phyloP scores from a whole-genome alignment of 495 filamentous ascomycete species.

The Penicillium roqueforti region DNA sequence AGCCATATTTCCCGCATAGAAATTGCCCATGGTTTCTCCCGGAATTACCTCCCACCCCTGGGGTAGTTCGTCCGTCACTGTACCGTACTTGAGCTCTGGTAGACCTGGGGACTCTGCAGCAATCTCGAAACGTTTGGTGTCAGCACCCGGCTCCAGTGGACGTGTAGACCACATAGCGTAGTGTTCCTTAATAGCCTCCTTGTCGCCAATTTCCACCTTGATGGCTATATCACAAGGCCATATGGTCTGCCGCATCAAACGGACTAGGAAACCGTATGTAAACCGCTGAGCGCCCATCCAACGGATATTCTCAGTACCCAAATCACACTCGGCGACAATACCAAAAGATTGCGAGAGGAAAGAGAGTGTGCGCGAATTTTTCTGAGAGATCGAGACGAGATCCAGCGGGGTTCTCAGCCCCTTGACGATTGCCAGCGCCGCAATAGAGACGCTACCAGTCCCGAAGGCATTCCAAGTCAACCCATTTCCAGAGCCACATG shows the following conservation, averaged over 20 bases:
- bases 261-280: slow-evolving; percentile 72
- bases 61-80: slow-evolving; percentile 70
- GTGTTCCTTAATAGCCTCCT: slow-evolving; percentile 67
- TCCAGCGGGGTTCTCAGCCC: slow-evolving; percentile 77
- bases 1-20: slow-evolving; percentile 94
- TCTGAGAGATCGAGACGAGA: slow-evolving; percentile 82
- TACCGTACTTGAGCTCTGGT: slow-evolving; percentile 73
- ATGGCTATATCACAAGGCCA: slow-evolving; percentile 89
- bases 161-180: slow-evolving; percentile 53
- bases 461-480: slow-evolving; percentile 89
- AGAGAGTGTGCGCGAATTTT: slow-evolving; percentile 63
- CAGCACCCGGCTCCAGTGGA: slow-evolving; percentile 18
- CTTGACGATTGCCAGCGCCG: slow-evolving; percentile 80
- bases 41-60: slow-evolving; percentile 67
- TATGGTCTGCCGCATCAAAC: slow-evolving; percentile 64
- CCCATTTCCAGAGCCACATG: slow-evolving; percentile 90
- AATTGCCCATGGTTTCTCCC: slow-evolving; percentile 77
- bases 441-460: slow-evolving; percentile 68
- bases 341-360: slow-evolving; percentile 91
- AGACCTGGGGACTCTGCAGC: slow-evolving; percentile 48
- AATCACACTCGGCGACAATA: slow-evolving; percentile 82
- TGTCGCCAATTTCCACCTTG: slow-evolving; percentile 74
- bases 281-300: slow-evolving; percentile 91
- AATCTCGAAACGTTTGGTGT: slow-evolving; percentile 21
- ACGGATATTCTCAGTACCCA: slow-evolving; percentile 82